These are phyloP conservation scores for Fusarium piperis DNA, from an alignment of 2,329 filamentous ascomycete genomes.

Conservation along the genomic window DNA sequence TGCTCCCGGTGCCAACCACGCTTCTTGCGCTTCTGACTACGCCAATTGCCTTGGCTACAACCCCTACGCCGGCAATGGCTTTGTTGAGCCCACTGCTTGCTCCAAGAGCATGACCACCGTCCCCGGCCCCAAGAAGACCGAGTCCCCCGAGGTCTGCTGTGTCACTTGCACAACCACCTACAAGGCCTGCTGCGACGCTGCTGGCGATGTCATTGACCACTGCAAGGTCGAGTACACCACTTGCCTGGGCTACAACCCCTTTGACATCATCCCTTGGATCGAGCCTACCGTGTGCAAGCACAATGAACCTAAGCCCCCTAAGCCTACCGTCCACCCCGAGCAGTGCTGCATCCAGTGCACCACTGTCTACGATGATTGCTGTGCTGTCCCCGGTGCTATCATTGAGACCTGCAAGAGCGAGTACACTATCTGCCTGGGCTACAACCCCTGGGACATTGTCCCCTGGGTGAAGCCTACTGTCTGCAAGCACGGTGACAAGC, in stretches of 20 bases:
- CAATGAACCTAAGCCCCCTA: slow-evolving; percentile 10
- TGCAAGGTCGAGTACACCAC: slow-evolving; percentile 26
- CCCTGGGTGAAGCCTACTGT: slow-evolving; percentile 19
- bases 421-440: slow-evolving; percentile 23
- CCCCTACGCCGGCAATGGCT: background rate
- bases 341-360: slow-evolving; percentile 16
- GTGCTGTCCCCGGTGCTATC: background rate
- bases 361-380: slow-evolving; percentile 25
- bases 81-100: slow-evolving; percentile 4
- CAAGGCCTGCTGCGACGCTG: slow-evolving; percentile 25
- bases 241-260: slow-evolving; percentile 30
- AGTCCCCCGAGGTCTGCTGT: slow-evolving; percentile 17
- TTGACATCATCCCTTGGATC: slow-evolving; percentile 10
- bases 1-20: slow-evolving; percentile 3
- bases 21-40: background rate
- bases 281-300: slow-evolving; percentile 31
- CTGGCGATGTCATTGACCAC: slow-evolving; percentile 16
- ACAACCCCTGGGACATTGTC: slow-evolving; percentile 12
- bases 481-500: slow-evolving; percentile 16
- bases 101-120: background rate
- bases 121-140: slow-evolving; percentile 4
- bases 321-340: background rate
- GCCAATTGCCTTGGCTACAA: slow-evolving; percentile 7
- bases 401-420: slow-evolving; percentile 13
- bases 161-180: slow-evolving; percentile 20